Conservation (phyloP, 148 eudicot genomes). For the Cornus suecica region DNA sequence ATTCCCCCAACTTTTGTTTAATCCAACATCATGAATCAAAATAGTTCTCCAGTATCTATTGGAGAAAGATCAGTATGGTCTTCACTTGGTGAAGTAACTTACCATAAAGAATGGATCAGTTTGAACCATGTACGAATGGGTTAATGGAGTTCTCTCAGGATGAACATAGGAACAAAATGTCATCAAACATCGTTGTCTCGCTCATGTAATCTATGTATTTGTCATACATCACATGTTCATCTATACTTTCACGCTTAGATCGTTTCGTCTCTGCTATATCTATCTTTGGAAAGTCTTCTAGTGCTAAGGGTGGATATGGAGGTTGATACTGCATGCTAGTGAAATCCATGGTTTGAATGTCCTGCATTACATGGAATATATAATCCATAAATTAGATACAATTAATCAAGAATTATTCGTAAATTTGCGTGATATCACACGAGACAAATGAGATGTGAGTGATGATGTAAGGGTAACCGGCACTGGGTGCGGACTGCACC, state of each 20-base stretch:
- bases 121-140: not conserved
- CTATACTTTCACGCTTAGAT: not conserved
- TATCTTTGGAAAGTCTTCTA: slow-evolving; percentile 27
- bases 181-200: not conserved
- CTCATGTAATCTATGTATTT: not conserved
- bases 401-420: not conserved
- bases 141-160: not conserved
- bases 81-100: not conserved
- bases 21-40: not conserved
- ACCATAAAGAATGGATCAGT: not conserved
- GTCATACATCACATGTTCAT: not conserved
- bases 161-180: not conserved
- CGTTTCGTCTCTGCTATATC: slow-evolving; percentile 9
- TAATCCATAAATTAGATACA: not conserved
- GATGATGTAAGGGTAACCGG: no score
- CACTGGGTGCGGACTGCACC: no score
- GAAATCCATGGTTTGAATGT: not conserved
- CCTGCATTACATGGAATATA: not conserved
- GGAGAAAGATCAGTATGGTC: not conserved
- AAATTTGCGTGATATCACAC: not conserved
- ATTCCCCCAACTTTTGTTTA: not conserved
- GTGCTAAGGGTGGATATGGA: slow-evolving; percentile 16
- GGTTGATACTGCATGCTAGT: slow-evolving; percentile 1
- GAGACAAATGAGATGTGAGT: not conserved
- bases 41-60: not conserved